Conservation (phyloP, 164 flowering plant species). For the Cinnamomum micranthum region DNA sequence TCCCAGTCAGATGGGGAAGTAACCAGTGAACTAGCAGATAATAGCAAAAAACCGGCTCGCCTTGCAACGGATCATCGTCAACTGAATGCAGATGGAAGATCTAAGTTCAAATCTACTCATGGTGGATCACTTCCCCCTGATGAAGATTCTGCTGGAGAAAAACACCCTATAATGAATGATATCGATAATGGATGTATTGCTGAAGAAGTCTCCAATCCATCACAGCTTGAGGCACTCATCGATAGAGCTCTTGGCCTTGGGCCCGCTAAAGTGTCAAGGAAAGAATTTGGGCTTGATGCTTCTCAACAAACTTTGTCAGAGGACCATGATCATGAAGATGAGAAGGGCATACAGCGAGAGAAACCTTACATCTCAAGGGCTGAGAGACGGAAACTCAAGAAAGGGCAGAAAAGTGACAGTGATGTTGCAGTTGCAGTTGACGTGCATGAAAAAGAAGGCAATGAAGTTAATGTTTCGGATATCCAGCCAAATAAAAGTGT, state of each 20-base stretch:
- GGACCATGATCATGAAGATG: conserved; percentile 36
- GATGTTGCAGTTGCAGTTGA: conserved; percentile 23
- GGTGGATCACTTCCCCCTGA: conserved; percentile 9
- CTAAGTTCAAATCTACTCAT: conserved; percentile 14
- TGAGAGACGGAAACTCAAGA: conserved; percentile 80
- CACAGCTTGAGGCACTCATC: conserved; percentile 78
- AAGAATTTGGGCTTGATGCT: conserved; percentile 29
- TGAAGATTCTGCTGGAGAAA: conserved; percentile 22
- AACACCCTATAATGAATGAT: not conserved
- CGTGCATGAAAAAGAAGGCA: conserved; percentile 34
- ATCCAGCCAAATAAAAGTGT: conserved; percentile 30
- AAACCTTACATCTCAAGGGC: conserved; percentile 86
- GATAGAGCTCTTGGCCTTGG: conserved; percentile 94
- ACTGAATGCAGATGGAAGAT: conserved; percentile 10
- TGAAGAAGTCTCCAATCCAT: conserved; percentile 25
- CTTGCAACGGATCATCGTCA: conserved; percentile 13
- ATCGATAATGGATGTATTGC: conserved; percentile 12
- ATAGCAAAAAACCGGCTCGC: conserved; percentile 15
- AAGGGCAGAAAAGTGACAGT: conserved; percentile 44
- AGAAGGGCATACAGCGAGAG: conserved; percentile 36
- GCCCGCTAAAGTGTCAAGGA: conserved; percentile 38
- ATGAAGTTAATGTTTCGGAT: conserved; percentile 20
- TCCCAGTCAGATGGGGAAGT: conserved; percentile 51
- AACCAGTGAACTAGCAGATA: conserved; percentile 14
- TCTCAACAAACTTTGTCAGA: conserved; percentile 32